These are phyloP conservation scores for Pleurotus sapidus DNA, from an alignment of 768 basidiomycete genomes.

Conservation along the genomic window DNA sequence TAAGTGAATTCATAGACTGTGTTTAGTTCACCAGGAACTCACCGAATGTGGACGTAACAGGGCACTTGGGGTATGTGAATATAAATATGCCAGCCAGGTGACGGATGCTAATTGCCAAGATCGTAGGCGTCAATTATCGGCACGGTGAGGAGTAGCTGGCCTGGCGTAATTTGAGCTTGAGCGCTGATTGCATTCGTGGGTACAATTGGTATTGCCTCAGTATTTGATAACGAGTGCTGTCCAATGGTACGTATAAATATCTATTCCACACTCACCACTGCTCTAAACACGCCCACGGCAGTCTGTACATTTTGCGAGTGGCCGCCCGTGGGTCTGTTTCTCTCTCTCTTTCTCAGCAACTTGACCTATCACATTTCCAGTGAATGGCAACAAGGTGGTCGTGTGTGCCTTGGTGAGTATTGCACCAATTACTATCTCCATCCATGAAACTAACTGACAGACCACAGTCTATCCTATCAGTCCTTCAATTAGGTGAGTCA, in stretches of 20 bases:
- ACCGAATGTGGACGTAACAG: not conserved
- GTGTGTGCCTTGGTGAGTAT: not conserved
- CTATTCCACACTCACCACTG: no score
- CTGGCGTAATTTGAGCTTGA: not conserved
- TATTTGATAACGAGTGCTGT: constrained; percentile 12
- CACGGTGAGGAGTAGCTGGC: not conserved
- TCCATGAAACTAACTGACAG: not conserved
- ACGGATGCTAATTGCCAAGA: no score
- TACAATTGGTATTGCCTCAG: not conserved
- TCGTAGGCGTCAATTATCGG: constrained; percentile 12
- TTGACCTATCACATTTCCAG: not conserved
- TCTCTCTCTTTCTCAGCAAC: not conserved
- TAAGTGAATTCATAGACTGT: not conserved
- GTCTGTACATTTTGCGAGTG: constrained; percentile 12
- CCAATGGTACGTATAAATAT: constrained; percentile 1
- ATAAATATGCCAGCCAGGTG: no score
- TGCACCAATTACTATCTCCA: not conserved
- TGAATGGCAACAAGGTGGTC: constrained; percentile 1
- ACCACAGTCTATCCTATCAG: not conserved
- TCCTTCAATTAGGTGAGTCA: not conserved
- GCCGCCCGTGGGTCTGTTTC: not conserved
- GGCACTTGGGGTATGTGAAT: constrained; percentile 8
- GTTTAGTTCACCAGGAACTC: no score
- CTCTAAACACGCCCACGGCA: not conserved
- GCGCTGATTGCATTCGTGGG: not conserved